Evolutionary conservation across 371 early-diverging fungal genomes (phyloP), one percentile per base, ranked within the genome.

Genomic region (Lichtheimia hyalospora): DNA sequence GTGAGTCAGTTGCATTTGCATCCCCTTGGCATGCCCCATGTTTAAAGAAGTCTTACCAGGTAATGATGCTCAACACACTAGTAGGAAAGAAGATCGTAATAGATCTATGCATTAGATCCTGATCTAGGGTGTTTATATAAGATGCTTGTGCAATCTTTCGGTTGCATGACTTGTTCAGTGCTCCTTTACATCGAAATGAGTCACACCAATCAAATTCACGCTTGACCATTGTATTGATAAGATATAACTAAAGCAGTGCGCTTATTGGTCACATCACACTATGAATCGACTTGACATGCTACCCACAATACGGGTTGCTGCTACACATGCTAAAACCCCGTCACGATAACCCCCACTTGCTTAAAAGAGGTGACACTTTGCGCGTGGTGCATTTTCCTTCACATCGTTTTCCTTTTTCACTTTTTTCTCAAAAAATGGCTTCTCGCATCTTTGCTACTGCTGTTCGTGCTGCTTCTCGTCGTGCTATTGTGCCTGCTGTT

Each of bases 121-220:
- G 10, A 34, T 34, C 34, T 8, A 34, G 6, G 34, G 34, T 6
- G 34, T 34, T 34, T 34, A 34, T 34, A 34, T 34, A 34, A 34
- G 34, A 10, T 8, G 34, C 34, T 34, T 34, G 34, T 34, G 34
- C 34, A 34, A 34, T 34, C 34, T 34, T 34, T 34, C 2, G 34
- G 10, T 8, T 8, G 34, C 34, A 34, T 34, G 34, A 34, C 34
- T 34, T 34, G 34, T 34, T 34, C 34, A 34, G 6, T 6, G 34
- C 6, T 34, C 34, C 34, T 41, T 44, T 55, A 55, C 56, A 55
- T 41, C 68, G 68, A 61, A 70, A 75, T 75, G 76, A 75, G 65
- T 75, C 76, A 75, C 73, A 75, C 76, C 76, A 75, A 75, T 75
- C 73, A 75, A 52, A 67, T 49, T 44, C 18, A 49, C 49, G 25